A percentile compares a stretch with the other conserved stretches of the same genome.
Conservation (phyloP, 129 eudicot species). For the Flaveria brownii region DNA sequence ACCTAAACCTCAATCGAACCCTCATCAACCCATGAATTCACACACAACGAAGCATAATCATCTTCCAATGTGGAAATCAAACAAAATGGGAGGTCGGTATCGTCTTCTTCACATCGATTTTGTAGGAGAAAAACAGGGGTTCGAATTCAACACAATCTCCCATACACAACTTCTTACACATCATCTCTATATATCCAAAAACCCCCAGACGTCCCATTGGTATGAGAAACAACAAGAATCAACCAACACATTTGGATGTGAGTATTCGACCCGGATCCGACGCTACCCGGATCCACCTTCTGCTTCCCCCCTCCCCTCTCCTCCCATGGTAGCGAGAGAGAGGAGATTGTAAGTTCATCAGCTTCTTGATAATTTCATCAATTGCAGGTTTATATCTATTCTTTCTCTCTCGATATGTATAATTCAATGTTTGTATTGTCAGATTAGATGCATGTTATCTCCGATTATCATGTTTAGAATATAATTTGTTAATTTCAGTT, state of each 20-base stretch:
- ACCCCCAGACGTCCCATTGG: constrained; percentile 25
- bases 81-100: constrained; percentile 28
- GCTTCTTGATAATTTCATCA: constrained; percentile 25
- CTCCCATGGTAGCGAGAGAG: constrained; percentile 37
- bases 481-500: too few species aligned
- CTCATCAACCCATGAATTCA: background rate
- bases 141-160: background rate
- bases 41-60: too few species aligned
- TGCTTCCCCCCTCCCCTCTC: constrained; percentile 8
- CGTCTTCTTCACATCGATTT: constrained; percentile 1
- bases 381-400: background rate
- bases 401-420: too few species aligned
- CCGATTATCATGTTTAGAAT: too few species aligned
- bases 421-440: constrained; percentile 1
- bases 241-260: constrained; percentile 18
- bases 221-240: constrained; percentile 34
- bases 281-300: constrained; percentile 32
- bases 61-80: background rate
- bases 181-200: constrained; percentile 28
- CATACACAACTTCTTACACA: background rate
- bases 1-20: background rate
- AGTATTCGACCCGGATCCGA: constrained; percentile 36
- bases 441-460: background rate
- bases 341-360: constrained; percentile 28
- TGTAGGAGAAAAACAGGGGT: constrained; percentile 30